Evolutionary conservation across 2,329 filamentous ascomycete genomes (phyloP).

Genomic region (Neodidymelliopsis sp.): DNA sequence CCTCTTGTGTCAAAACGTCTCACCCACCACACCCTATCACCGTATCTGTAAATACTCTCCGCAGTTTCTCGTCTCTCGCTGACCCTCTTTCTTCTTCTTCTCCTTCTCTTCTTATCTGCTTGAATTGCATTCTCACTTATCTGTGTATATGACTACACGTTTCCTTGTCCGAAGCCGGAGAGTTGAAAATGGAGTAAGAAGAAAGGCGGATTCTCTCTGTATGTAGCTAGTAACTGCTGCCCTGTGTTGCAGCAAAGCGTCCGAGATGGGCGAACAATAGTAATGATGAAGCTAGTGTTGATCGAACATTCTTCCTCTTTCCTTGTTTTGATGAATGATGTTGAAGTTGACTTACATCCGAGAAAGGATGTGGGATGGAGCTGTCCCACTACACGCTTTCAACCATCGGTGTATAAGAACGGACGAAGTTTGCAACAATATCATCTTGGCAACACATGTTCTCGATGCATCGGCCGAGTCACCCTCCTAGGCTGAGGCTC

Average conservation of each 20-base stretch:
- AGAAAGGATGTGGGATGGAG: background rate
- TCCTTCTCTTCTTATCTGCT: conserved; percentile 18
- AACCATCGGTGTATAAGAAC: background rate
- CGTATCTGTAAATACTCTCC: conserved; percentile 22
- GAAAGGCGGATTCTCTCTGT: conserved; percentile 7
- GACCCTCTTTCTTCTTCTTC: conserved; percentile 15
- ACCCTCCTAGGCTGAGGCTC: conserved; percentile 12
- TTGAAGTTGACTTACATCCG: no score
- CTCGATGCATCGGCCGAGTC: conserved; percentile 5
- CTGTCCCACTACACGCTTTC: background rate
- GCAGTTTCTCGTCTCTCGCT: conserved; percentile 16
- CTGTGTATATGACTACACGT: conserved; percentile 20
- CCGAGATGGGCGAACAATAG: conserved; percentile 17
- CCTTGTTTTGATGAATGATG: no score
- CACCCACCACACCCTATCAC: conserved; percentile 6
- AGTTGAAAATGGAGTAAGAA: conserved; percentile 10
- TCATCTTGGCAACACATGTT: background rate
- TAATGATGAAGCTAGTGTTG: conserved; percentile 16
- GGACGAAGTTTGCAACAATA: conserved; percentile 3
- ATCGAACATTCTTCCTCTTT: background rate
- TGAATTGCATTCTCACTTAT: conserved; percentile 13
- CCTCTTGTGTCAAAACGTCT: conserved; percentile 13
- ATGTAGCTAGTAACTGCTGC: conserved; percentile 18
- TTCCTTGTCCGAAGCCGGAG: conserved; percentile 12
- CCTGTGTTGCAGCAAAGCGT: conserved; percentile 15